These are phyloP conservation scores for Pythium coloratum DNA, from an alignment of 352 stramenopile genomes.

Conservation along the genomic window DNA sequence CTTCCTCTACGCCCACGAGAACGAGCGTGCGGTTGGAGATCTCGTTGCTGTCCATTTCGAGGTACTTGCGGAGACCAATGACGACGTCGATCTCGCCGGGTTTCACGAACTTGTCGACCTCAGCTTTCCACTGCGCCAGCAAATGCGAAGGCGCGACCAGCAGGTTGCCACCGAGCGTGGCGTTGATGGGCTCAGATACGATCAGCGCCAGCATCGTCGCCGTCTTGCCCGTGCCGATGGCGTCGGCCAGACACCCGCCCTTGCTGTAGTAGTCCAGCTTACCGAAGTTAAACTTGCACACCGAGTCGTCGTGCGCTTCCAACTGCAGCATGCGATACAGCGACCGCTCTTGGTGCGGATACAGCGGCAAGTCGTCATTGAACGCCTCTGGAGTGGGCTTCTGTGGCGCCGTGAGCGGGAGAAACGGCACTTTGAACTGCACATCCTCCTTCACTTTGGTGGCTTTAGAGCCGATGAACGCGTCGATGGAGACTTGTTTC, in stretches of 20 bases:
- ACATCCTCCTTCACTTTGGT: conserved; percentile 52
- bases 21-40: conserved; percentile 84
- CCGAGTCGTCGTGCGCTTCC: conserved; percentile 59
- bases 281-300: conserved; percentile 74
- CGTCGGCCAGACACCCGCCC: conserved; percentile 71
- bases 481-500: conserved; percentile 54
- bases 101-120: conserved; percentile 78
- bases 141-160: conserved; percentile 79
- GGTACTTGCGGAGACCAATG: conserved; percentile 56
- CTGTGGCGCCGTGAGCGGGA: conserved; percentile 69
- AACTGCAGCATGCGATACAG: conserved; percentile 86
- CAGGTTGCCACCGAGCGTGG: conserved; percentile 53
- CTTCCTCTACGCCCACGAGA: conserved; percentile 76
- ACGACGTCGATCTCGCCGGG: conserved; percentile 71
- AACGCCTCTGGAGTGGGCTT: conserved; percentile 62
- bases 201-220: conserved; percentile 80
- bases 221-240: conserved; percentile 85
- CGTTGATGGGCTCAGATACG: conserved; percentile 57
- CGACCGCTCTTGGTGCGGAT: conserved; percentile 79
- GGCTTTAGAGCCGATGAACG: conserved; percentile 44
- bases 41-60: conserved; percentile 38
- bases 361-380: conserved; percentile 50
- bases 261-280: conserved; percentile 72
- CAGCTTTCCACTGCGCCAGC: conserved; percentile 75
- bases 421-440: conserved; percentile 82